Conservation (phyloP, 2,329 filamentous ascomycete species). For the Cryphonectria naterciae region DNA sequence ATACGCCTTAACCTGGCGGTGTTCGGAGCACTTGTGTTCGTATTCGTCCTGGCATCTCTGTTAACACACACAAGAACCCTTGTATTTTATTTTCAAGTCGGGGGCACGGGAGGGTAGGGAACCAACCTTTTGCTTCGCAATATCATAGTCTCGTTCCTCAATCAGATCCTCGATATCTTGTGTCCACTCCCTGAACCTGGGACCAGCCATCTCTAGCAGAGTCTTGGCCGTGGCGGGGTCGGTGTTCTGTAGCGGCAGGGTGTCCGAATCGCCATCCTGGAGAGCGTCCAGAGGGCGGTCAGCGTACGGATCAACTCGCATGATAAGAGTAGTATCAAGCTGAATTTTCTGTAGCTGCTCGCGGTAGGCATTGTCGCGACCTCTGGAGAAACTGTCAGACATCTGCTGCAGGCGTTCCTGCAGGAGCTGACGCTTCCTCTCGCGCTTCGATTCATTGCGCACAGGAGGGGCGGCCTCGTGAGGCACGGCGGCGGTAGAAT, state of each 20-base stretch:
- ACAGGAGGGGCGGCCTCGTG: slow-evolving; percentile 22
- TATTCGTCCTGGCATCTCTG: slow-evolving; percentile 58
- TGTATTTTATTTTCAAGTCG: too few relatives aligned
- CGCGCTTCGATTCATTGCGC: slow-evolving; percentile 70
- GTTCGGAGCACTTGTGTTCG: slow-evolving; percentile 63
- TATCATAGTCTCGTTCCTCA: slow-evolving; percentile 82
- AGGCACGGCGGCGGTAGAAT: slow-evolving; percentile 18
- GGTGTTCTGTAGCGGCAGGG: slow-evolving; percentile 43
- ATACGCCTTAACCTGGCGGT: slow-evolving; percentile 63
- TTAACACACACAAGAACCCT: not conserved
- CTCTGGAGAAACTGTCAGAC: slow-evolving; percentile 76
- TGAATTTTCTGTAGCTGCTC: slow-evolving; percentile 92
- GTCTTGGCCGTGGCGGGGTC: slow-evolving; percentile 50
- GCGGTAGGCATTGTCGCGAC: slow-evolving; percentile 82
- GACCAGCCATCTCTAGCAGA: slow-evolving; percentile 76
- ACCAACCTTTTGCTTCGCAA: slow-evolving; percentile 80
- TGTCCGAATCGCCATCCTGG: slow-evolving; percentile 33
- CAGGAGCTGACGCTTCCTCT: slow-evolving; percentile 84
- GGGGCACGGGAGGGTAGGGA: not conserved
- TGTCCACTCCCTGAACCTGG: slow-evolving; percentile 82
- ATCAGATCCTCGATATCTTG: slow-evolving; percentile 85
- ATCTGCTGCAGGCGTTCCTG: slow-evolving; percentile 78
- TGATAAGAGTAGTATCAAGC: slow-evolving; percentile 83
- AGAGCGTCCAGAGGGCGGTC: slow-evolving; percentile 50
- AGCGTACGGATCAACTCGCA: slow-evolving; percentile 81